Evolutionary conservation across 306 rosid genomes (phyloP).

Genomic region (Corylus avellana): DNA sequence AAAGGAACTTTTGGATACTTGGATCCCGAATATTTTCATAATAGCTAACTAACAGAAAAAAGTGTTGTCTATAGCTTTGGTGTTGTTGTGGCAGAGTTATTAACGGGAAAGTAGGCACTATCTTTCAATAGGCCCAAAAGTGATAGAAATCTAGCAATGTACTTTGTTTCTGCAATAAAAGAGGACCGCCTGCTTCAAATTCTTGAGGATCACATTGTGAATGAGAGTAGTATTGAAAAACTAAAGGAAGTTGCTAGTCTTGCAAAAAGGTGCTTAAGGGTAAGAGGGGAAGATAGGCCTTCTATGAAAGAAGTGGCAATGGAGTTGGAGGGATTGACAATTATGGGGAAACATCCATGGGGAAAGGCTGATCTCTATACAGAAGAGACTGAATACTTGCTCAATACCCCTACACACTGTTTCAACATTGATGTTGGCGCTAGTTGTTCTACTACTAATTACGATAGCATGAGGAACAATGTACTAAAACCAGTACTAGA

Average conservation of each 20-base stretch:
- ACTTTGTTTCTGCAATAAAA: slow-evolving; percentile 19
- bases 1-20: slow-evolving; percentile 55
- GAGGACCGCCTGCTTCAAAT: slow-evolving; percentile 23
- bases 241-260: slow-evolving; percentile 31
- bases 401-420: background rate
- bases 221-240: slow-evolving; percentile 19
- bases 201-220: slow-evolving; percentile 27
- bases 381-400: slow-evolving; percentile 19
- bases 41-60: slow-evolving; percentile 38
- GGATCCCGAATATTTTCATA: slow-evolving; percentile 39
- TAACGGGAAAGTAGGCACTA: slow-evolving; percentile 35
- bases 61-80: slow-evolving; percentile 63
- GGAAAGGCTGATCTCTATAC: background rate
- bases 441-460: too few species aligned
- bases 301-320: too few species aligned
- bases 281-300: slow-evolving; percentile 36
- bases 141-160: slow-evolving; percentile 25
- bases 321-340: slow-evolving; percentile 24
- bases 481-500: too few species aligned
- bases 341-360: slow-evolving; percentile 13
- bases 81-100: slow-evolving; percentile 39
- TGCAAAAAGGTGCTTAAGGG: slow-evolving; percentile 34
- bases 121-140: slow-evolving; percentile 19
- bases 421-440: background rate
- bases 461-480: too few species aligned